Base-by-base conservation (phyloP, 768 basidiomycete genomes). In the Agaricus sinodeliciosus region DNA sequence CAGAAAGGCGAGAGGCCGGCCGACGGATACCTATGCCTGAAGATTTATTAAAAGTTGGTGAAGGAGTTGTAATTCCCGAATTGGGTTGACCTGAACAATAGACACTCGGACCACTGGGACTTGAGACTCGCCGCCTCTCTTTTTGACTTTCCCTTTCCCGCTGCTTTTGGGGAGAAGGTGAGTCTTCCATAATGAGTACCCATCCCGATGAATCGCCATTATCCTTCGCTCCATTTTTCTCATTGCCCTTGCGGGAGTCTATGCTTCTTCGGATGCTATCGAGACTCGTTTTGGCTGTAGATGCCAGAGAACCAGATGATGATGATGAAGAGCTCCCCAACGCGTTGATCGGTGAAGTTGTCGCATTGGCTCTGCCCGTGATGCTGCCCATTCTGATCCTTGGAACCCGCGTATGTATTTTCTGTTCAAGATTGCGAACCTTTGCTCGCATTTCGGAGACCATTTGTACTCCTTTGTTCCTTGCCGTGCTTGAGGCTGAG, bases 111-210 rank as follows among this genome's bases (percentile, higher is more conserved):
- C 73, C 77, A 47, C 75, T 72, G 18, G 87, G 85, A 57, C 83
- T 88, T 15, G 84, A 81, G 35, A 78, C 65, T 60, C 85, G 75
- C 53, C 85, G 73, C 55, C 74, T 71, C 22, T 67, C 69, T 55
- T 62, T 67, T 16, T 58, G 43, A 15, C 60, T 62, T 61, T 82
- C 80, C 55, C 77, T 75, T 49, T 76, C 76, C 56, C 72, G 69
- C 43, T 77, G 72, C 64, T 81, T 85, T 27, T 72, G 72, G 18
- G 85, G 86, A 13, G 82, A 83, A 19, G 88, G 85, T 2, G 85
- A 84, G 62, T 90, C 90, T 58, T 91, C 90, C 88, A 90, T 90
- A 46, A 92, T 88, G 35, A 92, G 78, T 39, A 92, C 89, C 89
- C 89, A 92, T 50, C 89, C 89, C 35, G 87, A 80, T 9, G 83